These are phyloP conservation scores for Creolimax fragrantissima DNA, from an alignment of 78 protist species.

Conservation along the genomic window DNA sequence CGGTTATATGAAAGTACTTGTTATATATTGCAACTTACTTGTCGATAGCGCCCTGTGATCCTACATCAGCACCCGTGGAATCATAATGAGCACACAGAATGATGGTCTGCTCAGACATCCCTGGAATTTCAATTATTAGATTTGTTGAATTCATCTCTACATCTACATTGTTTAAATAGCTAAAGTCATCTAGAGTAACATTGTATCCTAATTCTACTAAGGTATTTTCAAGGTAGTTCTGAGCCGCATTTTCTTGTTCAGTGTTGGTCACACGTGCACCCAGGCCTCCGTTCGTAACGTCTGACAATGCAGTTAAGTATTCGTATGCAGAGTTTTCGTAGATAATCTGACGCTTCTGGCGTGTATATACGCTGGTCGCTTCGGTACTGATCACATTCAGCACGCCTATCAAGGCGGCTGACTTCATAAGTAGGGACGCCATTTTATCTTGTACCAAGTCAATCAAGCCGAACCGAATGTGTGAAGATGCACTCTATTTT, in stretches of 20 bases:
- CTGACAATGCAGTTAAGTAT: not conserved
- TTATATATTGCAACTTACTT: not conserved
- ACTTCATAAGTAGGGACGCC: no score
- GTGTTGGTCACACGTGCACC: not conserved
- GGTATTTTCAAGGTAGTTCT: not conserved
- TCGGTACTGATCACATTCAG: no score
- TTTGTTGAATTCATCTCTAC: not conserved
- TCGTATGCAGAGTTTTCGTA: no score
- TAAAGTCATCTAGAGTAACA: no score
- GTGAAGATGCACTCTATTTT: no score
- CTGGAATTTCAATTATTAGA: not conserved
- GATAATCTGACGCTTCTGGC: no score
- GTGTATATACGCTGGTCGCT: no score
- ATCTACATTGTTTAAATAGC: no score
- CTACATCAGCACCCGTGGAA: not conserved
- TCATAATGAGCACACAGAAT: not conserved
- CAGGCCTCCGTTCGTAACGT: not conserved
- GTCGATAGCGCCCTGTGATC: not conserved
- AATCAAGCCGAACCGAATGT: no score
- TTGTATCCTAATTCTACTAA: not conserved
- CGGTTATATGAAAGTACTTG: no score
- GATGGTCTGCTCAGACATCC: not conserved
- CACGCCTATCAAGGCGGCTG: no score
- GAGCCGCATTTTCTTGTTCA: not conserved
- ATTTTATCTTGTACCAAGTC: no score